These are phyloP conservation scores for Monilinia polystroma DNA, from an alignment of 2,329 filamentous ascomycete species.

Conservation along the genomic window DNA sequence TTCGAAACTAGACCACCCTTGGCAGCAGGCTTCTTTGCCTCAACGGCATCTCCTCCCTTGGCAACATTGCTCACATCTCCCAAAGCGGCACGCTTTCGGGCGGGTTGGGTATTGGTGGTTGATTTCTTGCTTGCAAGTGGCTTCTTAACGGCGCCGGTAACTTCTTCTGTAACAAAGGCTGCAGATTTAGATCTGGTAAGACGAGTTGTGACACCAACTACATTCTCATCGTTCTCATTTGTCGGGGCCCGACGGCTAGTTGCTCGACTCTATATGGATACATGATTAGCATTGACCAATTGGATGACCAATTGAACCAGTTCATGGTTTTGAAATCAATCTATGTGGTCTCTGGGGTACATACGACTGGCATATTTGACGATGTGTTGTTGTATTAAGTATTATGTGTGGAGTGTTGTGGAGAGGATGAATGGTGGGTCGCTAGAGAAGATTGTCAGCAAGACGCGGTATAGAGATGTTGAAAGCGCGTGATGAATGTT, in stretches of 20 bases:
- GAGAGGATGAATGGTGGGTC: constrained; percentile 23
- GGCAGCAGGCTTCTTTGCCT: constrained; percentile 71
- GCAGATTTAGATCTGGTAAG: constrained; percentile 91
- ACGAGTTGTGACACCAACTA: constrained; percentile 64
- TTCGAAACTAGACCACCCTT: constrained; percentile 76
- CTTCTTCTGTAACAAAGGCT: constrained; percentile 61
- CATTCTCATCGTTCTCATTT: constrained; percentile 96
- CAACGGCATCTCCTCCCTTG: constrained; percentile 65
- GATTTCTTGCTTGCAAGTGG: constrained; percentile 71
- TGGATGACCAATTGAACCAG: constrained; percentile 10
- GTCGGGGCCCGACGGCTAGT: constrained; percentile 72
- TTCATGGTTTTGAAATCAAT: neutral
- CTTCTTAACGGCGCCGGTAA: constrained; percentile 54
- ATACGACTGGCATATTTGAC: constrained; percentile 55
- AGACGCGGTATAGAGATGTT: constrained; percentile 33
- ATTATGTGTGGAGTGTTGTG: constrained; percentile 34
- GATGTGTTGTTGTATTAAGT: constrained; percentile 39
- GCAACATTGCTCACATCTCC: constrained; percentile 95
- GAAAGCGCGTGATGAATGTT: constrained; percentile 31
- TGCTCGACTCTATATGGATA: constrained; percentile 55
- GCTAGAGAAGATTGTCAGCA: constrained; percentile 33
- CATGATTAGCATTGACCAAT: constrained; percentile 41
- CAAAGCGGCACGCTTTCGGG: constrained; percentile 77
- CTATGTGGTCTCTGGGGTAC: constrained; percentile 38
- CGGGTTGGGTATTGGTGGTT: constrained; percentile 50